Base-by-base conservation (phyloP, 192 early-diverging fungal species). In the Coemansia sp. region DNA sequence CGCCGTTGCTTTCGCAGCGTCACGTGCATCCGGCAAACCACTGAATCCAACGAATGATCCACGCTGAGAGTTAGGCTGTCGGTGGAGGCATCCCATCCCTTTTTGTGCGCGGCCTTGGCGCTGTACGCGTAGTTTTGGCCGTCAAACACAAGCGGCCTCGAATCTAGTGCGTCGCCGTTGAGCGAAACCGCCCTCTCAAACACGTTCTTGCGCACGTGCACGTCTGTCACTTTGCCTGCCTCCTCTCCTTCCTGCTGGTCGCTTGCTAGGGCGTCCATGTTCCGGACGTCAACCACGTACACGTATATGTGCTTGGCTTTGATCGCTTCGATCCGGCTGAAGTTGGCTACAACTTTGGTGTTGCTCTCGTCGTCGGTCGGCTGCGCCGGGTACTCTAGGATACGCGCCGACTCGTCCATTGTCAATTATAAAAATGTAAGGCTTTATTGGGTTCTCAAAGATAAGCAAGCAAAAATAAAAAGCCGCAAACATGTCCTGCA, bases 251-350 rank as follows among this genome's bases (percentile, higher is more conserved):
- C 15, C 0, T 13, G 22, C 14, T 13, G 8, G 19, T 53, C 40
- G 23, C 10, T 38, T 17, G 42, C 4, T 0, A 45, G 9, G 11
- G 69, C 59, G n/a, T 78, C 76, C 14, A 59, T 15, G 67, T 78
- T 78, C 33, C n/a, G 33, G 33, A 78, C 70, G 15, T 65, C 66
- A 9, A 78, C 63, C 0, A 53, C 25, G 61, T 78, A 78, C 5
- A 78, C 76, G 64, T 78, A 52, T 0, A 78, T 36, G 54, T 63
- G 60, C 55, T 78, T 73, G 32, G 19, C 49, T 3, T 43, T 55
- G 25, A 69, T 62, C 6, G 4, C 5, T 7, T 59, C 19, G 6
- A 69, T 43, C 4, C 43, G 59, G 35, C 50, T 48, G 53, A 55
- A 68, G 63, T 73, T 73, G 11, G 58, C 48, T 20, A 62, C 58